Base-by-base conservation (phyloP, 2,329 filamentous ascomycete genomes). In the Colletotrichum lini region DNA sequence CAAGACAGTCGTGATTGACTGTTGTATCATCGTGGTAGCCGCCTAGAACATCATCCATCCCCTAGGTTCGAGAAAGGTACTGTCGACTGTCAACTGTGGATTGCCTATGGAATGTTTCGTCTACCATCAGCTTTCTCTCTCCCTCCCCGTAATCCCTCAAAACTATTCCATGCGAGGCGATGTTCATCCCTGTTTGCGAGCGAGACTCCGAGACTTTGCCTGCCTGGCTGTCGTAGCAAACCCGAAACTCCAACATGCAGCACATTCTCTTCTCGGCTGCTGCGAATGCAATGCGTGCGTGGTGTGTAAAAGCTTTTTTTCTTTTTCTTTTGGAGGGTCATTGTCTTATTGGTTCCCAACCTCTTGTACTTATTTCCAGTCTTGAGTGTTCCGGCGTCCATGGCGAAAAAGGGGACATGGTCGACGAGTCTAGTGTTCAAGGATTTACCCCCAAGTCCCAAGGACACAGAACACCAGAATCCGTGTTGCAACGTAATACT, bases 1-100 rank as follows among this genome's bases (percentile, higher is more conserved):
- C 13, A 75, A 79, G 58, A 75, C 78, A 35, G 73, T 79, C 21
- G 74, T 80, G 38, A 82, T 85, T 23, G 82, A 84, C 75, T 84
- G 84, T 74, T 83, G 83, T 73, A 82, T 84, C 72, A 84, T 82
- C 65, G 79, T 84, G 68, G 81, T 84, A 18, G 77, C 74, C 15
- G 76, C 38, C 3, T 69, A 56, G 23, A 59, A 15, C 12, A 53
- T 54, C 45, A 47, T 35, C 23, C 21, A 16, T 62, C 49, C 59
- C 44, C 35, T 5, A 16, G 0, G 18, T 9, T 40, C 13, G 21
- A 62, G 47, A 9, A 18, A 44, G 10, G 12, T 6, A 30, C 23
- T 16, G 9, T 54, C n/a, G 35, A 23, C 26, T 47, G 65, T 56
- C 16, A 54, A 45, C 16, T 38, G 40, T 42, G 38, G 53, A 44